These are phyloP conservation scores for Asclepias syriaca DNA, from an alignment of 257 asterid genomes.

Conservation along the genomic window DNA sequence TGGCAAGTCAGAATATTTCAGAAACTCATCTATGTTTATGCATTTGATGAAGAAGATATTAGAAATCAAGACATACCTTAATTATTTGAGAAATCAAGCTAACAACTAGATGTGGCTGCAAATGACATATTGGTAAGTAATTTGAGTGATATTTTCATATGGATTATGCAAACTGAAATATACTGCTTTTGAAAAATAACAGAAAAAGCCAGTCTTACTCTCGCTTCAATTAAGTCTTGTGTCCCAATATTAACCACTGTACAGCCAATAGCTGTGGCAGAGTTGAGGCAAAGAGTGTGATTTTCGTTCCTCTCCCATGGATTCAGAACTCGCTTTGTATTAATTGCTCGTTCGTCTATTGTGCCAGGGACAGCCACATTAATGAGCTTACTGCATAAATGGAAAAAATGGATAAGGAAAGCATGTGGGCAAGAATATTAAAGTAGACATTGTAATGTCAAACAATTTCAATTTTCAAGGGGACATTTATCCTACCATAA, in stretches of 20 bases:
- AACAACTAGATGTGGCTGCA: conserved; percentile 87
- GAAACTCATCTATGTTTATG: neutral
- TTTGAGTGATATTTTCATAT: neutral
- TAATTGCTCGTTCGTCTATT: conserved; percentile 93
- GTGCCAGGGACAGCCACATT: conserved; percentile 95
- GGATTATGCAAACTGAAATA: neutral
- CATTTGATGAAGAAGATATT: neutral
- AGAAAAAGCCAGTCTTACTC: conserved; percentile 42
- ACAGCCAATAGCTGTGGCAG: conserved; percentile 98
- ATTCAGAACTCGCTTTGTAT: conserved; percentile 68
- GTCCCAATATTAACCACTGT: conserved; percentile 97
- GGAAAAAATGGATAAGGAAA: conserved; percentile 5
- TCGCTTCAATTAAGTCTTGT: conserved; percentile 82
- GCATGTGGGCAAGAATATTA: neutral
- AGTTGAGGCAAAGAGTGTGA: conserved; percentile 86
- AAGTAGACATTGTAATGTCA: neutral
- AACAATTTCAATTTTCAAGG: neutral
- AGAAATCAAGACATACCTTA: conserved; percentile 44
- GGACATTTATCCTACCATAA: conserved; percentile 47
- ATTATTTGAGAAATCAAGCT: conserved; percentile 91
- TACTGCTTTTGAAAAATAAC: neutral
- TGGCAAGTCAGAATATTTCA: neutral
- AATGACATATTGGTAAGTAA: conserved; percentile 14
- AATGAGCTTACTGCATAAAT: conserved; percentile 75
- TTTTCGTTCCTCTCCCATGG: conserved; percentile 96